Conservation (phyloP, 2,329 filamentous ascomycete species). For the Neoarthrinium moseri region DNA sequence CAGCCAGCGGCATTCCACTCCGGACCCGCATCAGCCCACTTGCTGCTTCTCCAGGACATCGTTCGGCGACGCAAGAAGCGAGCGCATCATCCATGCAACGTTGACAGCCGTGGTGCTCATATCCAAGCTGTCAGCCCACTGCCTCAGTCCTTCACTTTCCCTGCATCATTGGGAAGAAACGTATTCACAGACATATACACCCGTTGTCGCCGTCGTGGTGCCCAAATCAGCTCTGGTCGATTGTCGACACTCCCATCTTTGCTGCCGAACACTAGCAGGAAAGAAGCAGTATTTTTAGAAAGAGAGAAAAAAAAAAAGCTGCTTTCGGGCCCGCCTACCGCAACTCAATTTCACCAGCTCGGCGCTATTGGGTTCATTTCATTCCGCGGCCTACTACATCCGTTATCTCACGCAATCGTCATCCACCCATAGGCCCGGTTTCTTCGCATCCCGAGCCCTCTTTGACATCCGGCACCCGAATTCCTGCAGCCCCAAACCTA, state of each 20-base stretch:
- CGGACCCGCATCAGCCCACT: conserved; percentile 1
- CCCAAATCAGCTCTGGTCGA: too few species aligned
- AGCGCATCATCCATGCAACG: conserved; percentile 8
- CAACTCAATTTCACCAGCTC: too few species aligned
- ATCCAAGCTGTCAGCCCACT: conserved; percentile 9
- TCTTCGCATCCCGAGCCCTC: not conserved
- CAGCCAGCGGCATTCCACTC: not conserved
- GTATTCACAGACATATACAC: too few species aligned
- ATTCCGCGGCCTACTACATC: not conserved
- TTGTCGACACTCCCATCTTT: too few species aligned
- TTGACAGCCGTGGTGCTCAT: not conserved
- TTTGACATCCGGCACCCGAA: not conserved
- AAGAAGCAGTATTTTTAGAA: too few species aligned
- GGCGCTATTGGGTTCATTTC: conserved; percentile 4
- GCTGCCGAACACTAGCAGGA: too few species aligned
- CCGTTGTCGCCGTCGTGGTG: too few species aligned
- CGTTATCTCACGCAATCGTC: conserved; percentile 7
- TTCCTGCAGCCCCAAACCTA: conserved; percentile 6
- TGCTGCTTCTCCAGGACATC: too few species aligned
- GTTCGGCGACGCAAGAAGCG: conserved; percentile 2
- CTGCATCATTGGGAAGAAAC: too few species aligned
- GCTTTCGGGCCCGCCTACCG: too few species aligned
- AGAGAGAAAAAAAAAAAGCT: too few species aligned
- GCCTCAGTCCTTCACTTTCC: too few species aligned
- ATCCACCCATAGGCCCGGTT: not conserved